Conservation (phyloP, 1,139 yeast species). For the Nakaseomyces sp. region DNA sequence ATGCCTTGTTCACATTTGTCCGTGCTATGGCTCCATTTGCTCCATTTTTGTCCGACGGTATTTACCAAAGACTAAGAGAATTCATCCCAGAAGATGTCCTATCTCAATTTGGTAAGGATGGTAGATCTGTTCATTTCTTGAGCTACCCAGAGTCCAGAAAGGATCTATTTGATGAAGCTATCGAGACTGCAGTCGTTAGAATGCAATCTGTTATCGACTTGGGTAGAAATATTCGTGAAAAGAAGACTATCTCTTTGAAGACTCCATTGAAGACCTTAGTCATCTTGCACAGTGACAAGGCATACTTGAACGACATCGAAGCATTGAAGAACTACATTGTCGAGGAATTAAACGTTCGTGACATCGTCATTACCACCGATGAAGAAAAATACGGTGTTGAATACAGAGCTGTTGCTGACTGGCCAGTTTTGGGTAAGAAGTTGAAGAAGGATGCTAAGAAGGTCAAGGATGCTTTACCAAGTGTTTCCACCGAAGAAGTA, state of each 20-base stretch:
- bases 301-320: constrained; percentile 68
- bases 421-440: constrained; percentile 98
- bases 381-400: constrained; percentile 88
- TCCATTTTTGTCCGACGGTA: constrained; percentile 87
- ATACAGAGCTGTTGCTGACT: constrained; percentile 92
- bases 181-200: constrained; percentile 79
- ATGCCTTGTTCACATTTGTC: constrained; percentile 77
- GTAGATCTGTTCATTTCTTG: constrained; percentile 86
- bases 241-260: constrained; percentile 86
- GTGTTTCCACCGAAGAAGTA: constrained; percentile 71
- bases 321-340: constrained; percentile 68
- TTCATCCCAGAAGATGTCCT: constrained; percentile 48
- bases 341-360: constrained; percentile 91
- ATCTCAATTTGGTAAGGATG: constrained; percentile 42
- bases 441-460: constrained; percentile 87
- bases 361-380: constrained; percentile 77
- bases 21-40: constrained; percentile 99
- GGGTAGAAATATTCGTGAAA: constrained; percentile 95
- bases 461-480: constrained; percentile 89
- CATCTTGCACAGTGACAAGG: constrained; percentile 70
- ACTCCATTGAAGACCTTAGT: constrained; percentile 87
- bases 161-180: constrained; percentile 69
- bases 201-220: constrained; percentile 96
- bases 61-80: constrained; percentile 66
- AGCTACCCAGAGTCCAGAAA: constrained; percentile 79